Percentiles rank a stretch among this genome's conserved stretches.
Conservation (phyloP, 2,329 filamentous ascomycete species). For the Rachicladosporium sp. region DNA sequence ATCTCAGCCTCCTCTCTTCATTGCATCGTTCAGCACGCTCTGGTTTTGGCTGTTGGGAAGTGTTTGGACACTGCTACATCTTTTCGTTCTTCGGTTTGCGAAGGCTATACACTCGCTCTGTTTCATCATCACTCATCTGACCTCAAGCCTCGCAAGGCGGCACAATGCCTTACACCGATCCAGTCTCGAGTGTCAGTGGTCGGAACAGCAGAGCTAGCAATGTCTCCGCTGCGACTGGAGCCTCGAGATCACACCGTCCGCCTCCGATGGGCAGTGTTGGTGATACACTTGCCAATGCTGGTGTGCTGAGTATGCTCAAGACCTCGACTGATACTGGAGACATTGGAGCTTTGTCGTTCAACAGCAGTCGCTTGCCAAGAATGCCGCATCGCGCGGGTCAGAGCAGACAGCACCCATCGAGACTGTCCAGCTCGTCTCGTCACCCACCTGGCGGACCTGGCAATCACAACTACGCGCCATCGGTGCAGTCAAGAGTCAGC, state of each 20-base stretch:
- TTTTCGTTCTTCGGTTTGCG: too few relatives aligned
- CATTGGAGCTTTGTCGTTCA: slow-evolving; percentile 28
- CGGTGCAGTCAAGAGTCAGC: slow-evolving; percentile 29
- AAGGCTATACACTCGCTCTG: too few relatives aligned
- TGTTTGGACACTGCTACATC: too few relatives aligned
- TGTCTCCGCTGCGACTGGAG: slow-evolving; percentile 26
- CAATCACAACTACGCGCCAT: slow-evolving; percentile 25
- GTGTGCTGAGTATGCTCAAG: slow-evolving; percentile 38
- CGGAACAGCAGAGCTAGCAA: slow-evolving; percentile 37
- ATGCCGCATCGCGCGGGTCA: slow-evolving; percentile 25
- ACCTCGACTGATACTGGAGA: slow-evolving; percentile 38
- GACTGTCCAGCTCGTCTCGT: slow-evolving; percentile 29
- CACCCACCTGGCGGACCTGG: slow-evolving; percentile 16
- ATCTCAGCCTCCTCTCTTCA: too few relatives aligned
- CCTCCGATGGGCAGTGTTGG: slow-evolving; percentile 17
- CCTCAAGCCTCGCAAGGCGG: slow-evolving; percentile 18
- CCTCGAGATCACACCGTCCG: slow-evolving; percentile 16
- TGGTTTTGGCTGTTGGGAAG: too few relatives aligned
- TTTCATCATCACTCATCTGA: slow-evolving; percentile 10
- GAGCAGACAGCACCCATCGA: slow-evolving; percentile 23
- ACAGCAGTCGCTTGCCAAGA: slow-evolving; percentile 26
- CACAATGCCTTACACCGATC: slow-evolving; percentile 34
- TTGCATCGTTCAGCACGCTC: too few relatives aligned
- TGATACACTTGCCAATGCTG: slow-evolving; percentile 25
- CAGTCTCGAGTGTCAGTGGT: slow-evolving; percentile 33